These are phyloP conservation scores for Vitis rupestris DNA, from an alignment of 164 flowering plant genomes.

Conservation along the genomic window DNA sequence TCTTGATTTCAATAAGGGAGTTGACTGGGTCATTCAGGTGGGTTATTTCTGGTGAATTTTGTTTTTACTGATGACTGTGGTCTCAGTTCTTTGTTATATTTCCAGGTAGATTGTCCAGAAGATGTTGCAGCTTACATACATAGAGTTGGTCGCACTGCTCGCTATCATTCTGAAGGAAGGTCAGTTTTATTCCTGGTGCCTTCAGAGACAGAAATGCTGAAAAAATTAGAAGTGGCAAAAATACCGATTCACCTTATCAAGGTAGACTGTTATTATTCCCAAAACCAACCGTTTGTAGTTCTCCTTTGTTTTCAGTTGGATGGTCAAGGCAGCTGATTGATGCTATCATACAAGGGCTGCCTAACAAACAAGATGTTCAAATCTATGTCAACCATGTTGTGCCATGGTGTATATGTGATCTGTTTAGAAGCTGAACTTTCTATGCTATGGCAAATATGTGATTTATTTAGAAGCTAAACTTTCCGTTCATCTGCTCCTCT, in stretches of 20 bases:
- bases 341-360: neutral
- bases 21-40: conserved; percentile 99
- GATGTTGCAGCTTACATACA: conserved; percentile 88
- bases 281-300: neutral
- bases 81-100: conserved; percentile 9
- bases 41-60: conserved; percentile 2
- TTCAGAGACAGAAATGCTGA: conserved; percentile 77
- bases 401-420: neutral
- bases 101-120: conserved; percentile 94
- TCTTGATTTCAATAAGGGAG: conserved; percentile 84
- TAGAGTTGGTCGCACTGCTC: conserved; percentile 96
- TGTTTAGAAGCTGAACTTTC: neutral
- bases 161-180: conserved; percentile 67
- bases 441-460: too few relatives aligned
- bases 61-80: neutral
- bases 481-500: neutral
- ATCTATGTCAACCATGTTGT: neutral
- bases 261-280: conserved; percentile 33
- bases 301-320: neutral
- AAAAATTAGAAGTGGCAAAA: conserved; percentile 64
- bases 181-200: conserved; percentile 78
- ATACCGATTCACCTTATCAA: conserved; percentile 52
- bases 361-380: neutral
- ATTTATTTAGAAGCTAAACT: neutral
- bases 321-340: neutral